Percentiles rank a stretch among this genome's conserved stretches.
Evolutionary conservation across 768 basidiomycete species (phyloP).

Genomic region (Boletus patriciae): DNA sequence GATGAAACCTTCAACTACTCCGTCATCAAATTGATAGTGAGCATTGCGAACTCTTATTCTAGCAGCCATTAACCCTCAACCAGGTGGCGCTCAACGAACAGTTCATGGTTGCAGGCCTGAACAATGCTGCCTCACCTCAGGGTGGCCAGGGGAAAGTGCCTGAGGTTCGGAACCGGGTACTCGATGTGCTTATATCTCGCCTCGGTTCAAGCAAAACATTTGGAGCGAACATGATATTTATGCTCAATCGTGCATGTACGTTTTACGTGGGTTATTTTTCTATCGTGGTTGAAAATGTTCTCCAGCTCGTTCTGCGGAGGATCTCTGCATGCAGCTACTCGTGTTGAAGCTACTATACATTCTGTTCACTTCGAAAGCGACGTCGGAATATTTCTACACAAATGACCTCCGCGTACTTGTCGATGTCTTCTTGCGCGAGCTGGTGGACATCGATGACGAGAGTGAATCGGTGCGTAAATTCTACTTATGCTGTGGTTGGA

Average conservation of each 20-base stretch:
- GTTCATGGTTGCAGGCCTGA: slow-evolving; percentile 90
- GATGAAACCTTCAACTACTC: slow-evolving; percentile 96
- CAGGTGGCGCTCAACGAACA: slow-evolving; percentile 95
- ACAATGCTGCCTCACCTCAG: slow-evolving; percentile 23
- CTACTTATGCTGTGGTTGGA: not conserved
- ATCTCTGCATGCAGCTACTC: slow-evolving; percentile 90
- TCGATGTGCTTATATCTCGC: slow-evolving; percentile 81
- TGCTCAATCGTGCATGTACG: slow-evolving; percentile 93
- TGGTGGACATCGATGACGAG: slow-evolving; percentile 90
- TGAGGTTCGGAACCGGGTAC: slow-evolving; percentile 70
- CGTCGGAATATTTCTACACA: slow-evolving; percentile 96
- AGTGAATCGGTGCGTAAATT: slow-evolving; percentile 75
- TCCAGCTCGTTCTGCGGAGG: slow-evolving; percentile 84
- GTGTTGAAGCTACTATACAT: slow-evolving; percentile 94
- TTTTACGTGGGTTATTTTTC: slow-evolving; percentile 12
- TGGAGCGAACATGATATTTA: slow-evolving; percentile 98
- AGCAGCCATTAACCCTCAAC: slow-evolving; percentile 7
- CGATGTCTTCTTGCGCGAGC: slow-evolving; percentile 95
- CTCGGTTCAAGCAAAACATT: slow-evolving; percentile 90
- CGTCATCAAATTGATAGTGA: slow-evolving; percentile 89
- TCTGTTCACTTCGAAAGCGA: slow-evolving; percentile 89
- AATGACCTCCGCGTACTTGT: slow-evolving; percentile 96
- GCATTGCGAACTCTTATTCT: slow-evolving; percentile 25
- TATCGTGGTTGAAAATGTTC: slow-evolving; percentile 6
- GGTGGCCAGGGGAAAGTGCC: slow-evolving; percentile 29